Base-by-base conservation (phyloP, 306 rosid species). In the Astragalus glycyphyllos region DNA sequence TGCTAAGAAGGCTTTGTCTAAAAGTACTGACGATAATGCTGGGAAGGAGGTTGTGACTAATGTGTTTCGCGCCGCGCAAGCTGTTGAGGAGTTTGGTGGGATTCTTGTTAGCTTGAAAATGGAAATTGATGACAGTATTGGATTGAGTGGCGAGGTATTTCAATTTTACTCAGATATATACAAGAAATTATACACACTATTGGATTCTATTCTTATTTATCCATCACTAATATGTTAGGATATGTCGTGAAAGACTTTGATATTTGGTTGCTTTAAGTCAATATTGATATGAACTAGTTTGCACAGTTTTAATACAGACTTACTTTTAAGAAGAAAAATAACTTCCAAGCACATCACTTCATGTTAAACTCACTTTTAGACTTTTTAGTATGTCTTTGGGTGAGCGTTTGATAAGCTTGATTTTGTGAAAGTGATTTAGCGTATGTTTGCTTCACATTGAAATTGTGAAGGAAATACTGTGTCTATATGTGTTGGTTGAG, bases 101-200 rank as follows among this genome's bases (percentile, higher is more conserved):
- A 87, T 83, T 7, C 71, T 93, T 48, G 69, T 65, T 15, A 69
- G 47, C 55, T 65, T 94, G 72, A 90, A 84, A 82, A 86, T 95
- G 96, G 91, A 91, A 71, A 63, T 95, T 16, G 99, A 95, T 78
- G 99, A 91, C 77, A 76, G 80, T 9, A 62, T 89, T 83, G 99
- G 99, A 23, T 0, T 88, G 42, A 79, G 91, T 13, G 96, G 99
- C 47, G 99, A 95, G 97, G 99, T 91, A 83, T 71, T 64, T 61
- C 41, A 15, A 40, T 35, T 59, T 49, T 5, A 38, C 9, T 7
- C 7, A 17, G 31, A 20, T 42, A 35, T 42, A 35, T 61, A 10
- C 42, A 38, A 15, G 32, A 40, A 56, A 41, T 57, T 64, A 16
- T 54, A 60, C 66, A 53, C 8, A 20, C 13, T 20, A 2, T 53